Conservation (phyloP, 192 early-diverging fungal genomes). For the Diversispora eburnea region DNA sequence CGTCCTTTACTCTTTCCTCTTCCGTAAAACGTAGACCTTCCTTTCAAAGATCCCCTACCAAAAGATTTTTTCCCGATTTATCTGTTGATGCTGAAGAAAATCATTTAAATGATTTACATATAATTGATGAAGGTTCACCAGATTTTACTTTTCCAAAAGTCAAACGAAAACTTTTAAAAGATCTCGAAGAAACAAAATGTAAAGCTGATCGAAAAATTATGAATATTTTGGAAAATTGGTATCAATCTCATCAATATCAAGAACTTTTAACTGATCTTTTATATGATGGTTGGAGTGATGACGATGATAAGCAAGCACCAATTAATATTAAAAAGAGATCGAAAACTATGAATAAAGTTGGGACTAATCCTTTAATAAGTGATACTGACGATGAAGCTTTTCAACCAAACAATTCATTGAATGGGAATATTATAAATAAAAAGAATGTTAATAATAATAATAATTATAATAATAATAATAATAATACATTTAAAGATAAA, state of each 20-base stretch:
- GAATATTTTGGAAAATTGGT: slow-evolving; percentile 20
- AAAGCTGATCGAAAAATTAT: slow-evolving; percentile 15
- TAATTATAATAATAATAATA: too few species aligned
- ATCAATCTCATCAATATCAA: slow-evolving; percentile 28
- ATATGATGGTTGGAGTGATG: slow-evolving; percentile 30
- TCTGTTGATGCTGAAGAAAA: slow-evolving; percentile 26
- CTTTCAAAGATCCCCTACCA: slow-evolving; percentile 22
- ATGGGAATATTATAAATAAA: not conserved
- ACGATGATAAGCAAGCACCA: slow-evolving; percentile 24
- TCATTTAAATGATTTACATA: slow-evolving; percentile 25
- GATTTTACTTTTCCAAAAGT: slow-evolving; percentile 30
- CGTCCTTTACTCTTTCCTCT: not conserved
- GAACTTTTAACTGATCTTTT: slow-evolving; percentile 25
- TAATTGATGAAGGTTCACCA: slow-evolving; percentile 24
- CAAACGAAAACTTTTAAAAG: slow-evolving; percentile 29
- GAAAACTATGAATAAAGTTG: slow-evolving; percentile 5
- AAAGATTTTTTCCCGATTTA: slow-evolving; percentile 27
- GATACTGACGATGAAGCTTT: slow-evolving; percentile 27
- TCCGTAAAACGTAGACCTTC: slow-evolving; percentile 20
- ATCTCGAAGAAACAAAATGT: slow-evolving; percentile 27
- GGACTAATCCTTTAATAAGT: slow-evolving; percentile 1
- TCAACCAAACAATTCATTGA: not conserved
- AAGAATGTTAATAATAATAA: too few species aligned
- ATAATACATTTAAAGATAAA: not conserved
- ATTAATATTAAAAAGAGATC: slow-evolving; percentile 5